phyloP scores from a whole-genome alignment of 1,139 yeast genomes.

The Protomyces lactucae-debilis region DNA sequence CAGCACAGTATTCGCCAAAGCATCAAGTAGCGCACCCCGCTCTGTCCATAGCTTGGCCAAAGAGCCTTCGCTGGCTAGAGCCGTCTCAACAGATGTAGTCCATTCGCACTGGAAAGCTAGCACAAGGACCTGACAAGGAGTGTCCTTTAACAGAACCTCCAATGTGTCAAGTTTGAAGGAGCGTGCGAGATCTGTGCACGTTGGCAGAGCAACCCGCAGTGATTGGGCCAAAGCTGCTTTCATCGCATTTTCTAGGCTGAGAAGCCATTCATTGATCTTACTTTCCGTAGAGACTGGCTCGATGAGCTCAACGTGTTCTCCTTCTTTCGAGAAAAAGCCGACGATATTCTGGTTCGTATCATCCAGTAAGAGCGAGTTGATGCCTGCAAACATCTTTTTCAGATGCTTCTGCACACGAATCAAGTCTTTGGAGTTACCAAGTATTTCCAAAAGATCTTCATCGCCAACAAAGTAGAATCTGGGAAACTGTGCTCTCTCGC shows the following conservation, averaged over 20 bases:
- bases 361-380: conserved; percentile 47
- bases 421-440: conserved; percentile 60
- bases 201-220: conserved; percentile 38
- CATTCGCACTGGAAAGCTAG: conserved; percentile 58
- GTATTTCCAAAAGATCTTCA: conserved; percentile 76
- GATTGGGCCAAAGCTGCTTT: conserved; percentile 47
- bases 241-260: conserved; percentile 53
- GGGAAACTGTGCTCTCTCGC: conserved; percentile 71
- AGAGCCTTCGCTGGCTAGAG: conserved; percentile 31
- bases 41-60: conserved; percentile 29
- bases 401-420: conserved; percentile 55
- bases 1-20: conserved; percentile 39
- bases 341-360: conserved; percentile 42
- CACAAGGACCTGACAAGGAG: conserved; percentile 57
- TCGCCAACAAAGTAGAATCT: conserved; percentile 86
- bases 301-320: conserved; percentile 51
- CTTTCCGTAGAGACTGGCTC: conserved; percentile 48
- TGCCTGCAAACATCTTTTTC: conserved; percentile 68
- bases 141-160: conserved; percentile 40
- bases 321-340: conserved; percentile 58
- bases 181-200: conserved; percentile 27
- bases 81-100: conserved; percentile 47
- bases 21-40: conserved; percentile 34
- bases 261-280: conserved; percentile 60
- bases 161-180: conserved; percentile 13